Conservation (phyloP, 208 protist genomes). For the Willaertia magna region DNA sequence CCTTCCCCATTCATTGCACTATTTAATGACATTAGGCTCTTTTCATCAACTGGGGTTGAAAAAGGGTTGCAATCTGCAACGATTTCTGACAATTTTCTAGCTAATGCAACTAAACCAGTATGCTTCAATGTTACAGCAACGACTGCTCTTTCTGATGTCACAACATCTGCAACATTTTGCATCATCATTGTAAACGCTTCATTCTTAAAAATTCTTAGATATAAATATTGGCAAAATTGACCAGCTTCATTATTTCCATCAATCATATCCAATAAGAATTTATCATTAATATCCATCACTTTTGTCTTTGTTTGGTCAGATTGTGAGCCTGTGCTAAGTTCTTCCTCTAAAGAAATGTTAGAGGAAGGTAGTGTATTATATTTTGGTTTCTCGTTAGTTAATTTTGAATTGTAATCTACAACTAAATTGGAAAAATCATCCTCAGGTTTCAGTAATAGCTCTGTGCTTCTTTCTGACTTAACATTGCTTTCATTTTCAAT, state of each 20-base stretch:
- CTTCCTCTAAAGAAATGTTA: no score
- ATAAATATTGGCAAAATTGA: neutral
- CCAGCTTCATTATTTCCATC: neutral
- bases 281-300: neutral
- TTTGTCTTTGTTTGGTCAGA: neutral
- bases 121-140: neutral
- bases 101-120: neutral
- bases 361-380: no score
- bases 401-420: neutral
- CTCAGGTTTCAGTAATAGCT: neutral
- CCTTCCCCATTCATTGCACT: neutral
- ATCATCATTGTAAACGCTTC: neutral
- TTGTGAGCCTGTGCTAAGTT: neutral
- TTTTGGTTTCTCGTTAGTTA: no score
- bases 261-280: neutral
- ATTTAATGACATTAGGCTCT: neutral
- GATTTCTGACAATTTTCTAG: neutral
- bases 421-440: neutral
- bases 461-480: neutral
- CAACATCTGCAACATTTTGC: neutral
- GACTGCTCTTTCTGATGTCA: neutral
- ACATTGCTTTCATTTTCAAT: neutral
- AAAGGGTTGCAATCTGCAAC: neutral
- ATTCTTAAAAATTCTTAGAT: neutral
- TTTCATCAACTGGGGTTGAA: neutral